Conservation (phyloP, 139 green algal genomes). For the Coccomyxa sp. region DNA sequence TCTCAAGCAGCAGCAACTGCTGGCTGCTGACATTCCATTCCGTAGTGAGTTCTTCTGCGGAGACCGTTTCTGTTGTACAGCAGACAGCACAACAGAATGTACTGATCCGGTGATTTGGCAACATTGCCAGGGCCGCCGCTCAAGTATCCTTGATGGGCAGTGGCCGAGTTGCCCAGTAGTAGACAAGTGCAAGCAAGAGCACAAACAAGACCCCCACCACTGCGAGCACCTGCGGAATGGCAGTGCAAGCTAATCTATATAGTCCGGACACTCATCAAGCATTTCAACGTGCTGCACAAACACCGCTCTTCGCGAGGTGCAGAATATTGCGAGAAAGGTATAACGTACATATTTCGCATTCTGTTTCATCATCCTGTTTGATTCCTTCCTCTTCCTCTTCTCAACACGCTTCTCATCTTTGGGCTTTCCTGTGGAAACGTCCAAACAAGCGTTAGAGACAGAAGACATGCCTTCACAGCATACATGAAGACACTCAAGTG, state of each 20-base stretch:
- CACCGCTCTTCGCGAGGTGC: too few species aligned
- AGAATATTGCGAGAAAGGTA: neutral
- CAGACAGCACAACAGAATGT: too few species aligned
- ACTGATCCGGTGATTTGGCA: too few species aligned
- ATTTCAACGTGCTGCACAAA: too few species aligned
- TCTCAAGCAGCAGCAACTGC: too few species aligned
- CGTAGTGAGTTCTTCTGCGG: too few species aligned
- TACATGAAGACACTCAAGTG: too few species aligned
- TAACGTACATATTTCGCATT: neutral
- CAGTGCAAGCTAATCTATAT: too few species aligned
- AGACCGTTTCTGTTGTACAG: too few species aligned
- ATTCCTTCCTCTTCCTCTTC: conserved; percentile 1
- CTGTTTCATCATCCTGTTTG: neutral
- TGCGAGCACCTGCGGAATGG: neutral
- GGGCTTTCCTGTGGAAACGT: neutral
- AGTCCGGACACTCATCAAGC: too few species aligned
- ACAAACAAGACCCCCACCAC: neutral
- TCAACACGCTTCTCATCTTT: neutral
- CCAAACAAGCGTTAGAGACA: neutral
- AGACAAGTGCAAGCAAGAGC: neutral
- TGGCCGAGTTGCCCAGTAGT: neutral
- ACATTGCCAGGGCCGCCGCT: too few species aligned
- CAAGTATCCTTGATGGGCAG: neutral
- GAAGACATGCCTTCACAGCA: neutral
- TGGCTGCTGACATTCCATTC: too few species aligned